Base-by-base conservation (phyloP, 2,329 filamentous ascomycete species). In the Cadophora malorum region DNA sequence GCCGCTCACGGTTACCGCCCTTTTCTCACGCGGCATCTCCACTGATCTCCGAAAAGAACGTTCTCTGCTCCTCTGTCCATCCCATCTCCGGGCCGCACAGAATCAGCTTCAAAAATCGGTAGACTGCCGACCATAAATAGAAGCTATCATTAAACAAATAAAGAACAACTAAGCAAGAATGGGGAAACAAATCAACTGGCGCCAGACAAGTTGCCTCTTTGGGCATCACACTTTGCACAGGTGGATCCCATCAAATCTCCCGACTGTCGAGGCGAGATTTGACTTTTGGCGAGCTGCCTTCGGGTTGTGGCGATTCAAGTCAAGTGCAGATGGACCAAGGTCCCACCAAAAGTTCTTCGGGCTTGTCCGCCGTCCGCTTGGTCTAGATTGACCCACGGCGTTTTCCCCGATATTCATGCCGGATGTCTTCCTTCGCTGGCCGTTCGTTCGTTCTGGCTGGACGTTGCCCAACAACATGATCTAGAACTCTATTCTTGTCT, bases 171-270 rank as follows among this genome's bases (percentile, higher is more conserved):
- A 56, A 38, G 10, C 6, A 58, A 7, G 21, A 58, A 38, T 55
- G 52, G 52, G 28, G 16, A 55, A 28, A 6, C 1, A 19, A 6
- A 19, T 31, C 52, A 19, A n/a, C 28, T 33, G 25, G 19, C 52
- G 52, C 52, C 52, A 55, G 41, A 38, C 52, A 58, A 45, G 23
- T 58, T 64, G 21, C 63, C 50, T 56, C 41, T 56, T 59, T 38
- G 19, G 63, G 63, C 52, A 16, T 25, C 9, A 25, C 19, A 21
- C 19, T 38, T 19, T 23, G 8, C 14, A 45, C 5, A 2, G 23
- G 64, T 66, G 64, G 64, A 61, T 60, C 64, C 31, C 55, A 55
- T 61, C 64, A 60, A 66, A 66, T 66, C 23, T 66, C 64, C 64
- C 64, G 31, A 47, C 50, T 6, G 33, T 49, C 45, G 35, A 53